Evolutionary conservation across 306 rosid genomes (phyloP), one percentile per base, ranked within the genome.

Genomic region (Prunus davidiana): DNA sequence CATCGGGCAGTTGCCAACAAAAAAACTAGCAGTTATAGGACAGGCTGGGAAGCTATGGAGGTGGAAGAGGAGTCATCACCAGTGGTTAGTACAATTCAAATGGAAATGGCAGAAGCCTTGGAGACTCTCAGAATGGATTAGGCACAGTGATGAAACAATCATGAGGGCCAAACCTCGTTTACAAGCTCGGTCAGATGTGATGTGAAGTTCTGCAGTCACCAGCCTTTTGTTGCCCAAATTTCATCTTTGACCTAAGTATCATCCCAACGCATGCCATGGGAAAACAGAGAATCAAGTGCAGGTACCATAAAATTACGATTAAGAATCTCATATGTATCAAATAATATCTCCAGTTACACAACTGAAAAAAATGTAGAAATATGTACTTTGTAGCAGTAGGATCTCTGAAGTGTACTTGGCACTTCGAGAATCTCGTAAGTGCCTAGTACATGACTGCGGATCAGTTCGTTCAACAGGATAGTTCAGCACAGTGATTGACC

Each of bases 101-200:
- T 96, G 99, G 99, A 96, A 91, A 79, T 96, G 99, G 99, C 99
- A 96, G 82, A 96, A 96, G 80, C 99, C 99, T 2, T 96, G 99
- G 99, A 96, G 87, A 86, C 97, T 96, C 71, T 93, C 99, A 64
- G 98, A 96, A 82, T 81, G 74, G 90, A 96, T 96, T 79, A 91
- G 98, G 60, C 93, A 89, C 81, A 96, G 96, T 62, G 99, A 96
- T 46, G 99, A 96, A 84, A 96, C 96, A 16, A 76, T 93, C 62
- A 85, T 91, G 80, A 89, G 97, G 85, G 9, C 97, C 63, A 91
- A 78, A 87, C 96, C 97, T 68, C 97, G 98, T 34, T 66, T 86
- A 60, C 99, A 85, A 56, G 83, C 98, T 68, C 84, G 88, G 79
- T 84, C 87, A n/a, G 79, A 67, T 76, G 75, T 65, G 30, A 82